Conservation (phyloP, 2,329 filamentous ascomycete species). For the Hypoxylon sp. region DNA sequence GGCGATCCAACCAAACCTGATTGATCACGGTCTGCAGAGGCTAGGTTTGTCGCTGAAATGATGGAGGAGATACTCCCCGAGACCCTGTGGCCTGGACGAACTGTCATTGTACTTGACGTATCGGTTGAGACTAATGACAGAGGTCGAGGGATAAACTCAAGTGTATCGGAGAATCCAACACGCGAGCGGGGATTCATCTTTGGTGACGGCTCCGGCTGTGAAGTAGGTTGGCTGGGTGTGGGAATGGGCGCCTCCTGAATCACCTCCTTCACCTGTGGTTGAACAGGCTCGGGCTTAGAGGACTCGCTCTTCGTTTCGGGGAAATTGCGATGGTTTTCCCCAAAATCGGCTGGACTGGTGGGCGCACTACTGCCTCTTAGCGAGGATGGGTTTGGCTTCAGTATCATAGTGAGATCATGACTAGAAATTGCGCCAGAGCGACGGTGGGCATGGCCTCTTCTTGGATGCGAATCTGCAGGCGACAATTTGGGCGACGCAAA, state of each 20-base stretch:
- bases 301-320: constrained; percentile 36
- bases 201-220: constrained; percentile 49
- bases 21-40: constrained; percentile 60
- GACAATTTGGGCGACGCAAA: constrained; percentile 70
- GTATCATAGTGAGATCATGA: constrained; percentile 81
- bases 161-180: constrained; percentile 86
- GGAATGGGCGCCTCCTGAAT: constrained; percentile 40
- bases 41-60: constrained; percentile 69
- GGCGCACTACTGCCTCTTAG: constrained; percentile 74
- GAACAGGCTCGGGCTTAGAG: constrained; percentile 39
- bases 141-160: constrained; percentile 87
- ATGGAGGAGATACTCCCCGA: constrained; percentile 86
- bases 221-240: constrained; percentile 47
- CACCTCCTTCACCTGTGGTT: constrained; percentile 49
- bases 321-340: constrained; percentile 52
- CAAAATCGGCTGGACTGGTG: constrained; percentile 69
- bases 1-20: constrained; percentile 57
- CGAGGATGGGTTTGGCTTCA: constrained; percentile 70
- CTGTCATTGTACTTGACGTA: constrained; percentile 82
- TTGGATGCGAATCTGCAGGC: constrained; percentile 64
- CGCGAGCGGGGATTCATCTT: constrained; percentile 68
- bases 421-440: constrained; percentile 87
- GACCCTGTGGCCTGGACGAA: constrained; percentile 78
- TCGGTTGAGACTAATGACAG: constrained; percentile 88
- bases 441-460: constrained; percentile 83